Percentiles rank a stretch among this genome's conserved stretches.
Conservation (phyloP, 2,329 filamentous ascomycete genomes). For the Aspergillus piperis region DNA sequence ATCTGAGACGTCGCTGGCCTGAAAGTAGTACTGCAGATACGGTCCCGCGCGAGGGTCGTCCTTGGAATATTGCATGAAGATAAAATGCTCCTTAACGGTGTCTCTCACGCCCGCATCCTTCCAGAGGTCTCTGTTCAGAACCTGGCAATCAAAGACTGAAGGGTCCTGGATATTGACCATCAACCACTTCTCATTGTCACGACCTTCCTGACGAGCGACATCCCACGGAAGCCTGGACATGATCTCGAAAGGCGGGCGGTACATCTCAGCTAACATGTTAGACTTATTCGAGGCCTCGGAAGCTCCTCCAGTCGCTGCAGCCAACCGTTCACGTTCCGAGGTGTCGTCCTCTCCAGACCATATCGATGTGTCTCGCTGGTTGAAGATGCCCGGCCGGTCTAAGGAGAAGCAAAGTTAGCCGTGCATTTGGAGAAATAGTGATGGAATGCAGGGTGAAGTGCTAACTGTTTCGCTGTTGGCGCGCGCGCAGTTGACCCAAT, state of each 20-base stretch:
- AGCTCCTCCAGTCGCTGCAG: constrained; percentile 64
- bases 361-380: constrained; percentile 62
- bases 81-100: constrained; percentile 86
- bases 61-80: constrained; percentile 94
- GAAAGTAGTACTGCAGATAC: constrained; percentile 91
- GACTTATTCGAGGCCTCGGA: constrained; percentile 69
- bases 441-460: constrained; percentile 3
- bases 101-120: constrained; percentile 78
- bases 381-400: constrained; percentile 66
- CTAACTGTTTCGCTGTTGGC: constrained; percentile 41
- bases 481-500: constrained; percentile 63
- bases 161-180: constrained; percentile 94
- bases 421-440: neutral
- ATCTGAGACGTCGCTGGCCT: constrained; percentile 74
- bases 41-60: constrained; percentile 74
- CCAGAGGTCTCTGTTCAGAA: constrained; percentile 93
- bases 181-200: constrained; percentile 89
- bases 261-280: constrained; percentile 83
- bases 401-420: constrained; percentile 15
- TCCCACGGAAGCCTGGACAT: constrained; percentile 83
- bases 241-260: constrained; percentile 86
- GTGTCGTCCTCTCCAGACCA: constrained; percentile 57
- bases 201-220: constrained; percentile 78
- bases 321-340: constrained; percentile 55
- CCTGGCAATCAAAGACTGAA: constrained; percentile 90